A percentile compares a stretch with the other conserved stretches of the same genome.
Conservation (phyloP, 1,284 basidiomycete genomes). For the Neolentinus lepideus region DNA sequence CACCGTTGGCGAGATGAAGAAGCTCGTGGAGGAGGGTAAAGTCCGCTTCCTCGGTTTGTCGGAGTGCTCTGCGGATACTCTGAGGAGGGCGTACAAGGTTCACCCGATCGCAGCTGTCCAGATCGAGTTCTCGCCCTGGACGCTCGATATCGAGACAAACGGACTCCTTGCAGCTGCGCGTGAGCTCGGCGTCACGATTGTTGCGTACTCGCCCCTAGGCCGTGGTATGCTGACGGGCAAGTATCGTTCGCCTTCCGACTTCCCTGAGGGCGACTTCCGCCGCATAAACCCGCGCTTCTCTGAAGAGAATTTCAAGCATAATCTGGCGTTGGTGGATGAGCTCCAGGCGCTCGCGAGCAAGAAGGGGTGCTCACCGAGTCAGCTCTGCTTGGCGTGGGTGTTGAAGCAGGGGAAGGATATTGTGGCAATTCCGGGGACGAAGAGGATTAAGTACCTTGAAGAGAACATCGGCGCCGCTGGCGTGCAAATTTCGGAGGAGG, state of each 20-base stretch:
- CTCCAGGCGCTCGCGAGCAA: conserved; percentile 36
- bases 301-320: conserved; percentile 48
- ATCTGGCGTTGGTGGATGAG: conserved; percentile 42
- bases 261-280: conserved; percentile 26
- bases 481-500: neutral
- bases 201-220: conserved; percentile 37
- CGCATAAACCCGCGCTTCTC: conserved; percentile 20
- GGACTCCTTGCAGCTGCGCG: conserved; percentile 20
- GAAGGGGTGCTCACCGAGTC: conserved; percentile 42
- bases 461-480: neutral
- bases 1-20: conserved; percentile 24
- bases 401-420: conserved; percentile 45
- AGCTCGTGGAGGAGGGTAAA: conserved; percentile 32
- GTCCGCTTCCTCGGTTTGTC: conserved; percentile 36
- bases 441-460: conserved; percentile 18
- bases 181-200: conserved; percentile 23
- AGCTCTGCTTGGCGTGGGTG: conserved; percentile 57
- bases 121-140: conserved; percentile 37
- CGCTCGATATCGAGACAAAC: conserved; percentile 24
- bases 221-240: conserved; percentile 34
- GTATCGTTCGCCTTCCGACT: conserved; percentile 35
- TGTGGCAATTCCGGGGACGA: conserved; percentile 47
- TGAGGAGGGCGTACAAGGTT: conserved; percentile 35
- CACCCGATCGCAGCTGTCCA: conserved; percentile 37
- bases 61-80: conserved; percentile 34